Percentiles rank a stretch among this genome's conserved stretches.
These are phyloP conservation scores for Abrus precatorius DNA, from an alignment of 306 rosid species.

Conservation along the genomic window DNA sequence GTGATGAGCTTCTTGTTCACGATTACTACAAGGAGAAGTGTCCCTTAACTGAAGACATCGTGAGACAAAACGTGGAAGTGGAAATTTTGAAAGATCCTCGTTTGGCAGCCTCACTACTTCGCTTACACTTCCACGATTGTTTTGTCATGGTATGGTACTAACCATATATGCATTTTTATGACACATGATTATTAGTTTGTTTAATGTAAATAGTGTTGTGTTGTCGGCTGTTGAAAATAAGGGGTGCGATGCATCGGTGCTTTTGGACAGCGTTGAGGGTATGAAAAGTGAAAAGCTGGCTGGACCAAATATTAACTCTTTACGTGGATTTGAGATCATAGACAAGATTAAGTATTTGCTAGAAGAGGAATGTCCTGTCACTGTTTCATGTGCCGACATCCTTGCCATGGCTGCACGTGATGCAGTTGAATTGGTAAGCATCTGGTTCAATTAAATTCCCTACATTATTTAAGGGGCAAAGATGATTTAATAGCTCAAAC, in stretches of 20 bases:
- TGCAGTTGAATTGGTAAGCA: conserved; percentile 68
- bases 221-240: conserved; percentile 36
- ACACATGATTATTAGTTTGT: not conserved
- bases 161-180: not conserved
- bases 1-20: conserved; percentile 59
- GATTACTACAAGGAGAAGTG: conserved; percentile 78
- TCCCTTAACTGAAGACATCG: conserved; percentile 78
- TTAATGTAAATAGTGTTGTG: not conserved
- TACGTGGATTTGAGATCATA: conserved; percentile 78
- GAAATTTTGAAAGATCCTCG: conserved; percentile 77
- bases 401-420: conserved; percentile 91
- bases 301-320: conserved; percentile 71
- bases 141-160: conserved; percentile 71
- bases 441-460: too few relatives aligned
- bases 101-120: conserved; percentile 89
- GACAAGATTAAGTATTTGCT: conserved; percentile 72
- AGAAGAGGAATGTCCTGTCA: conserved; percentile 79
- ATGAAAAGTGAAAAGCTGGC: conserved; percentile 87
- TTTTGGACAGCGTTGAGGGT: conserved; percentile 70
- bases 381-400: conserved; percentile 91
- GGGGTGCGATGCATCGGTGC: conserved; percentile 97
- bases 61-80: conserved; percentile 64
- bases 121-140: conserved; percentile 95
- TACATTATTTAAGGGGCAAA: too few relatives aligned
- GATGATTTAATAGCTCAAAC: too few relatives aligned